These are phyloP conservation scores for Coemansia sp. DNA, from an alignment of 192 early-diverging fungal genomes.

Conservation along the genomic window DNA sequence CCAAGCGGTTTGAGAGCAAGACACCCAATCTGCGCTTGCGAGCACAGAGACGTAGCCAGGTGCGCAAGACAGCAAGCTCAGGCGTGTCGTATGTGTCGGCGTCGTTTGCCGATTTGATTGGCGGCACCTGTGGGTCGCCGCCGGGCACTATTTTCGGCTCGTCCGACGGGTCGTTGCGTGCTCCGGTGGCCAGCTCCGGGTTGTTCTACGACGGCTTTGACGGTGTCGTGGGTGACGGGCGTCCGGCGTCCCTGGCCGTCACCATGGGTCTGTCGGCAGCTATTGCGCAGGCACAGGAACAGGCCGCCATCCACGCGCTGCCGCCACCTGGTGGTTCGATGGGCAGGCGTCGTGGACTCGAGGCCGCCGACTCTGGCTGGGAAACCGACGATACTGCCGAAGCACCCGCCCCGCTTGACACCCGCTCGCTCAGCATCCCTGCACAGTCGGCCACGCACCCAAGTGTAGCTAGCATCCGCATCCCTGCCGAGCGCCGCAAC, in stretches of 20 bases:
- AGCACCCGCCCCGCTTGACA: not conserved
- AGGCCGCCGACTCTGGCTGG: slow-evolving; percentile 37
- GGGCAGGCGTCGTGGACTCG: not conserved
- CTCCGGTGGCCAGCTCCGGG: not conserved
- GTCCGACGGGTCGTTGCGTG: slow-evolving; percentile 29
- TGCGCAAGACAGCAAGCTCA: not conserved
- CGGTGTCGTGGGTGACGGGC: slow-evolving; percentile 15
- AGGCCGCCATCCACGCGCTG: slow-evolving; percentile 2
- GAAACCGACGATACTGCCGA: slow-evolving; percentile 43
- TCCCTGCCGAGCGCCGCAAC: slow-evolving; percentile 12
- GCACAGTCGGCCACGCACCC: not conserved
- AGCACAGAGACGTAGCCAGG: slow-evolving; percentile 13
- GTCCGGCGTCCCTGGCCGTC: slow-evolving; percentile 36
- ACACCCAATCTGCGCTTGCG: slow-evolving; percentile 44
- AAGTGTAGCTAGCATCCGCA: slow-evolving; percentile 18
- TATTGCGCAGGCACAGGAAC: not conserved
- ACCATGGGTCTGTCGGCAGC: slow-evolving; percentile 15
- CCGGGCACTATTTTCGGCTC: slow-evolving; percentile 23
- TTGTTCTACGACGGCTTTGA: slow-evolving; percentile 34
- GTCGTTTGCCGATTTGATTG: slow-evolving; percentile 13
- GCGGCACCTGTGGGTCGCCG: slow-evolving; percentile 10
- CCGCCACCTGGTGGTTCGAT: slow-evolving; percentile 4
- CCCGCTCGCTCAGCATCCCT: not conserved
- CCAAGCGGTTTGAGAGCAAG: slow-evolving; percentile 48
- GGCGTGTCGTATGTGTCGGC: not conserved